These are phyloP conservation scores for Arabis hirsuta DNA, from an alignment of 345 rosid genomes.

Conservation along the genomic window DNA sequence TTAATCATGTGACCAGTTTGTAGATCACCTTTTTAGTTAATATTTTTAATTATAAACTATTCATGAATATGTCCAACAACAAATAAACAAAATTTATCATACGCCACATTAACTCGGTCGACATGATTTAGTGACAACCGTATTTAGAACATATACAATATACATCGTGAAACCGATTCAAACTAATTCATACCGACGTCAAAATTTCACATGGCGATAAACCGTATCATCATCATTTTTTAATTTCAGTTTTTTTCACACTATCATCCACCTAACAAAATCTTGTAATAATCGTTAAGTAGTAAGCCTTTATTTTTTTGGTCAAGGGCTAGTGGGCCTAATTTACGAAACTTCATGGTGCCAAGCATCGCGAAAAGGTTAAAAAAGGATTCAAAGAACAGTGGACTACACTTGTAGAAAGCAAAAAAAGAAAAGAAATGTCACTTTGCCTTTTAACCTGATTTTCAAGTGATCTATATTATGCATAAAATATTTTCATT, in stretches of 20 bases:
- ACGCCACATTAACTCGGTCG: not conserved
- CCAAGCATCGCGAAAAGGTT: slow-evolving; percentile 29
- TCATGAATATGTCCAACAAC: slow-evolving; percentile 2
- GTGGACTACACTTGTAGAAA: slow-evolving; percentile 31
- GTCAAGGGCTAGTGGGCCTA: not conserved
- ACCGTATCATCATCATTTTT: too few species aligned
- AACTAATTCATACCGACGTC: not conserved
- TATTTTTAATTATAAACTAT: not conserved
- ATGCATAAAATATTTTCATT: not conserved
- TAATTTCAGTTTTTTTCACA: too few species aligned
- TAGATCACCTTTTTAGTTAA: slow-evolving; percentile 8
- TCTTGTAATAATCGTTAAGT: not conserved
- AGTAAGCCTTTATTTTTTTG: not conserved
- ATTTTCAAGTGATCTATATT: slow-evolving; percentile 18
- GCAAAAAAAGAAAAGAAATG: slow-evolving; percentile 17
- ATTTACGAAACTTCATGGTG: slow-evolving; percentile 24
- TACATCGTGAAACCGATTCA: slow-evolving; percentile 3
- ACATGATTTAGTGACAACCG: slow-evolving; percentile 5
- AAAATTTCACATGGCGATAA: too few species aligned
- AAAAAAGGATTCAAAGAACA: slow-evolving; percentile 2
- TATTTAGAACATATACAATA: not conserved
- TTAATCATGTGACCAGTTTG: slow-evolving; percentile 42
- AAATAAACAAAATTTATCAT: slow-evolving; percentile 9
- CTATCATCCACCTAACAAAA: too few species aligned
- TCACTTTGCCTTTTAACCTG: slow-evolving; percentile 39